Conservation (phyloP, 352 stramenopile genomes). For the Phytopythium litorale region DNA sequence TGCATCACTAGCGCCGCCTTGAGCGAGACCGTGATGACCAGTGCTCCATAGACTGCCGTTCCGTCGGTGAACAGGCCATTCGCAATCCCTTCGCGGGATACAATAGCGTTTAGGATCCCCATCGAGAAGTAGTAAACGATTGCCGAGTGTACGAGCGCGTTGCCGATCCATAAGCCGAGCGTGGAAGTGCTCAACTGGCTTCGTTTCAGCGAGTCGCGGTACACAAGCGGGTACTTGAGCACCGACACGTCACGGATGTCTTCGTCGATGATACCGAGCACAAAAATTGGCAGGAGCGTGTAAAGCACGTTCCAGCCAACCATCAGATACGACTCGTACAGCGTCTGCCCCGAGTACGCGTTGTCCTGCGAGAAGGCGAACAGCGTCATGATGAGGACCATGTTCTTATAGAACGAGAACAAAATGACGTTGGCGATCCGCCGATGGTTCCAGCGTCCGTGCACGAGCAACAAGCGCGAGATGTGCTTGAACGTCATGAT, state of each 20-base stretch:
- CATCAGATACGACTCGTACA: conserved; percentile 88
- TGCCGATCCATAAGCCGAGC: conserved; percentile 65
- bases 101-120: conserved; percentile 32
- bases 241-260: conserved; percentile 75
- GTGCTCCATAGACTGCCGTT: conserved; percentile 69
- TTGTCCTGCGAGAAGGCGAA: conserved; percentile 87
- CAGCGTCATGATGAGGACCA: conserved; percentile 93
- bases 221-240: conserved; percentile 75
- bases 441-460: conserved; percentile 84
- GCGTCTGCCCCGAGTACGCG: conserved; percentile 89
- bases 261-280: conserved; percentile 80
- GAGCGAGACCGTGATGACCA: conserved; percentile 76
- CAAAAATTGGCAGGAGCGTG: conserved; percentile 92
- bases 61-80: conserved; percentile 74
- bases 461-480: conserved; percentile 70
- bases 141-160: conserved; percentile 67
- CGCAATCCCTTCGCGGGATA: conserved; percentile 32
- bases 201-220: conserved; percentile 58
- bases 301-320: conserved; percentile 96
- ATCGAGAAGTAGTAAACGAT: conserved; percentile 71
- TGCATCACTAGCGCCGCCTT: conserved; percentile 76
- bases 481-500: conserved; percentile 81
- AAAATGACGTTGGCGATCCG: conserved; percentile 78
- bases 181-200: conserved; percentile 59
- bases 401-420: conserved; percentile 91